phyloP scores from a whole-genome alignment of 2,329 filamentous ascomycete species.

The Pseudogymnoascus sp. region DNA sequence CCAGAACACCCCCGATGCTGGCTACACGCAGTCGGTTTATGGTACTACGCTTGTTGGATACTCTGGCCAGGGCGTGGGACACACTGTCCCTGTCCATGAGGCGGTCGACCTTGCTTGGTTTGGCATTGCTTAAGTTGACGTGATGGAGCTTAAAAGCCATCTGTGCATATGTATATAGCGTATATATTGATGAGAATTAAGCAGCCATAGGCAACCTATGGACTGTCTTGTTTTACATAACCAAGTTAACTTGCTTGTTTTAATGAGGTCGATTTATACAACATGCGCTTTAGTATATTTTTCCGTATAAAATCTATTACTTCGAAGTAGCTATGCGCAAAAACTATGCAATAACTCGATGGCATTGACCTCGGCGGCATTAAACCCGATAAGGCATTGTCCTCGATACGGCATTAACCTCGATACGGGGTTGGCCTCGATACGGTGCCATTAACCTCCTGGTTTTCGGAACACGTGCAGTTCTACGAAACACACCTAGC shows the following conservation, averaged over 20 bases:
- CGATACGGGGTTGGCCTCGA: no score
- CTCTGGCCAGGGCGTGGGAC: slow-evolving; percentile 27
- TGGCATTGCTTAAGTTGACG: slow-evolving; percentile 13
- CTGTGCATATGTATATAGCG: background rate
- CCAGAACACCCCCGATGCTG: slow-evolving; percentile 23
- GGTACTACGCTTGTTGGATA: slow-evolving; percentile 29
- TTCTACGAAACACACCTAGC: background rate
- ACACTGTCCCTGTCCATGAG: slow-evolving; percentile 27
- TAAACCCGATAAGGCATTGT: background rate
- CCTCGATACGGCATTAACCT: no score
- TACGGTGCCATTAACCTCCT: no score
- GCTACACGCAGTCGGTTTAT: slow-evolving; percentile 31
- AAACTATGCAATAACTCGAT: background rate
- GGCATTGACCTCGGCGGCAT: background rate
- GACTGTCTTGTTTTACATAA: background rate
- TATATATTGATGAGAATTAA: background rate
- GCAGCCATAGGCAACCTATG: background rate
- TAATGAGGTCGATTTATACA: no score
- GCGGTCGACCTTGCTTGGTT: slow-evolving; percentile 26
- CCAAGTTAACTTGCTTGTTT: background rate
- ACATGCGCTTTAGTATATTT: background rate
- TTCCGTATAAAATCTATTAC: background rate
- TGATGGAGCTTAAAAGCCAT: background rate
- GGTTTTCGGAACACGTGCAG: background rate
- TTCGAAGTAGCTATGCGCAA: background rate